These are phyloP conservation scores for Aegilops sharonensis DNA, from an alignment of 176 grass and related monocot species.

Conservation along the genomic window DNA sequence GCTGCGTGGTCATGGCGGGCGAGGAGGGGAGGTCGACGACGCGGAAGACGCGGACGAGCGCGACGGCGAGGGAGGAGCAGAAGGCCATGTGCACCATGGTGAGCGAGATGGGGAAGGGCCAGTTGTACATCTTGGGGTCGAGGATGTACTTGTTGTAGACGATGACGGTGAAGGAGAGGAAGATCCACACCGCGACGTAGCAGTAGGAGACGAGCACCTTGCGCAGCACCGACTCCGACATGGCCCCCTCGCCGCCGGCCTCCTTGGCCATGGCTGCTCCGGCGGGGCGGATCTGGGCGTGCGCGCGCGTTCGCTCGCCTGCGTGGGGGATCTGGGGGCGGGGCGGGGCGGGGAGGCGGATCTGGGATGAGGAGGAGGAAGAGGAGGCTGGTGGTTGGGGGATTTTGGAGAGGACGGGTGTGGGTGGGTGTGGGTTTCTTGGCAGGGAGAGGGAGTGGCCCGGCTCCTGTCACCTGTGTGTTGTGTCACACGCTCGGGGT, in stretches of 20 bases:
- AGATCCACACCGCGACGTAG: conserved; percentile 96
- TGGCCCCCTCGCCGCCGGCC: conserved; percentile 29
- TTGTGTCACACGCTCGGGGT: background rate
- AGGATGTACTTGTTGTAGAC: conserved; percentile 99
- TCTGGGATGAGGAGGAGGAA: conserved; percentile 17
- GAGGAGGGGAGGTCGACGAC: conserved; percentile 66
- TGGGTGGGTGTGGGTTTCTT: background rate
- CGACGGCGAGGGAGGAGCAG: conserved; percentile 77
- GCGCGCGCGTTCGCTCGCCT: background rate
- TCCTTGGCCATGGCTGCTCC: conserved; percentile 55
- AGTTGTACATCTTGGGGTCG: conserved; percentile 97
- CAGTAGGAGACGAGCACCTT: conserved; percentile 90
- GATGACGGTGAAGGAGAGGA: conserved; percentile 92
- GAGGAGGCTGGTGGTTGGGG: conserved; percentile 16
- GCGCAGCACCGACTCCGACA: conserved; percentile 72
- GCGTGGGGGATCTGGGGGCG: conserved; percentile 26
- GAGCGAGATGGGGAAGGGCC: conserved; percentile 96
- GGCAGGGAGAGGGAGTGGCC: background rate
- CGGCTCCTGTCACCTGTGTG: background rate
- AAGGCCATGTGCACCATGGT: conserved; percentile 98
- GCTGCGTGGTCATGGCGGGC: conserved; percentile 67
- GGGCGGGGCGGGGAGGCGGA: conserved; percentile 10
- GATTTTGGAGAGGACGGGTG: conserved; percentile 18
- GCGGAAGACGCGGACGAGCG: conserved; percentile 76
- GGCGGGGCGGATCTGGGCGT: background rate